phyloP scores from a whole-genome alignment of 2,329 filamentous ascomycete genomes.

The Tolypocladium nubicola region DNA sequence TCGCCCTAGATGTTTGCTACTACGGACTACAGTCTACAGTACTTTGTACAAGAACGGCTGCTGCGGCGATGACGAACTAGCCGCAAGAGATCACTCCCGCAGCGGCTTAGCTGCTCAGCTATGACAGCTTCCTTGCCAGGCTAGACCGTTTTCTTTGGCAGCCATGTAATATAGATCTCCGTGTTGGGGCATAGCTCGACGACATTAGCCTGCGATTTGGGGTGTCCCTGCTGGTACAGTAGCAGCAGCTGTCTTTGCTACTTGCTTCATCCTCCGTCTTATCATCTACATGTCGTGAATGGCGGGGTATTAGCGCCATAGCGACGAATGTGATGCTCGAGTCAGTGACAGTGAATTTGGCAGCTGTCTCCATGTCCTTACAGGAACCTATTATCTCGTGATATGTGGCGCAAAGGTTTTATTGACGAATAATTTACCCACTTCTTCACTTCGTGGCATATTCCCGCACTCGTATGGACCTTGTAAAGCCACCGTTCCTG shows the following conservation, averaged over 20 bases:
- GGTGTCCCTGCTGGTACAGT: no score
- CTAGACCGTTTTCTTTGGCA: not conserved
- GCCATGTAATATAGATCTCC: not conserved
- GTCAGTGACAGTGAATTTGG: not conserved
- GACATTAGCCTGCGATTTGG: not conserved
- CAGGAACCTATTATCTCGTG: no score
- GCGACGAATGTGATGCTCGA: not conserved
- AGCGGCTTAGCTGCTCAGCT: not conserved
- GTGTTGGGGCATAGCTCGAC: no score
- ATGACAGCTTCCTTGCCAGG: not conserved
- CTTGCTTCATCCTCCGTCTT: no score
- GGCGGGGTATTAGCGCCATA: not conserved
- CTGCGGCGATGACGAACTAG: not conserved
- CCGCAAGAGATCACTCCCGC: not conserved
- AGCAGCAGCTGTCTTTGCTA: no score
- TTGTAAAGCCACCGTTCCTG: not conserved
- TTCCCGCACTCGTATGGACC: not conserved
- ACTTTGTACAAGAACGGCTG: not conserved
- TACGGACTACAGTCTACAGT: no score
- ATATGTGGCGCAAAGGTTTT: not conserved
- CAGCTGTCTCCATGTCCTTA: no score
- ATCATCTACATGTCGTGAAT: not conserved
- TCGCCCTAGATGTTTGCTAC: not conserved
- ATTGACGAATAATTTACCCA: not conserved
- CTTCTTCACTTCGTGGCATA: not conserved